Percentiles rank a stretch among this genome's conserved stretches.
phyloP scores from a whole-genome alignment of 2,329 filamentous ascomycete species.

The Hypoxylon sp. region DNA sequence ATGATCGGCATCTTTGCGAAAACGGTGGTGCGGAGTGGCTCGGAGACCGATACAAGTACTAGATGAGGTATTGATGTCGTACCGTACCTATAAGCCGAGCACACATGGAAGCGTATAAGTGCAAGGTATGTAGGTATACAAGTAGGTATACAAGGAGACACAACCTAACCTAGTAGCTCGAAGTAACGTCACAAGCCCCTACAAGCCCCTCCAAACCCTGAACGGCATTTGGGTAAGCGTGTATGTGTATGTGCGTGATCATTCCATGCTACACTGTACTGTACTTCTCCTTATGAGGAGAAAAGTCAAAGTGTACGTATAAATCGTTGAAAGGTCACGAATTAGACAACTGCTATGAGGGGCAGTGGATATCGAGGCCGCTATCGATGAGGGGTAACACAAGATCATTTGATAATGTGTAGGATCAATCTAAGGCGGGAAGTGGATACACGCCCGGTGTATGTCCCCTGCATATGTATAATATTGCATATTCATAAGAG shows the following conservation, averaged over 20 bases:
- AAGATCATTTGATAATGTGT: constrained; percentile 28
- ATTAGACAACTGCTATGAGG: constrained; percentile 21
- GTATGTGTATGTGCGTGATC: constrained; percentile 8
- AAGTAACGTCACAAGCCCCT: constrained; percentile 1
- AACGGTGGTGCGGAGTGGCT: constrained; percentile 2
- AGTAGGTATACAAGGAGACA: neutral
- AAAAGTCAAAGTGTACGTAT: constrained; percentile 1
- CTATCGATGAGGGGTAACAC: constrained; percentile 30
- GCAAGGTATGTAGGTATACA: neutral
- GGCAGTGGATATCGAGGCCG: constrained; percentile 19
- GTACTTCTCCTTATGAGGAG: neutral
- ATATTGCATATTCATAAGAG: constrained; percentile 8
- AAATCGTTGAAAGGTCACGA: neutral
- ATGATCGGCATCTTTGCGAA: constrained; percentile 1
- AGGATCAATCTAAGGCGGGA: constrained; percentile 20
- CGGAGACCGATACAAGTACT: constrained; percentile 2
- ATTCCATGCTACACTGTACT: constrained; percentile 6
- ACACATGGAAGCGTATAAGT: neutral
- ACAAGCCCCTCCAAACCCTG: neutral
- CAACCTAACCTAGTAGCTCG: neutral
- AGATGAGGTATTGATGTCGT: neutral
- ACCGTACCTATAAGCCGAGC: neutral
- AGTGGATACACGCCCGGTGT: constrained; percentile 22
- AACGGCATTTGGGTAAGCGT: neutral
- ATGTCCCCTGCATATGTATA: constrained; percentile 5